phyloP scores from a whole-genome alignment of 768 basidiomycete genomes.

The Tulasnella sp. region DNA sequence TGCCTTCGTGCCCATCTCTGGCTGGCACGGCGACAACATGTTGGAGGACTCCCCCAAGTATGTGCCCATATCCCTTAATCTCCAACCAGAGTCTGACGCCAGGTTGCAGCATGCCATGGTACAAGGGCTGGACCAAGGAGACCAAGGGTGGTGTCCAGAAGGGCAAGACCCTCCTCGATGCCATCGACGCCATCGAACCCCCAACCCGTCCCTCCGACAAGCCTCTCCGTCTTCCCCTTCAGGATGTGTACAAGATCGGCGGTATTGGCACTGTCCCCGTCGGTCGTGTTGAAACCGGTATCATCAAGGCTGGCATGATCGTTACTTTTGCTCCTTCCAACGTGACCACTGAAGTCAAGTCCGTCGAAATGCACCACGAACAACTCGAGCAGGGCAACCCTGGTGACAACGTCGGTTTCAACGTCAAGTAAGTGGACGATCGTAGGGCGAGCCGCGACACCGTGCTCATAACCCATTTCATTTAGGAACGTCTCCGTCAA shows the following conservation, averaged over 20 bases:
- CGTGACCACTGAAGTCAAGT: conserved; percentile 99
- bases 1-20: conserved; percentile 98
- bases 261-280: conserved; percentile 99
- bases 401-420: conserved; percentile 99
- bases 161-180: conserved; percentile 99
- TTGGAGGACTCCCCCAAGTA: conserved; percentile 95
- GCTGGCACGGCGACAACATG: conserved; percentile 99
- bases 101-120: conserved; percentile 82
- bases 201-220: conserved; percentile 95
- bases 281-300: conserved; percentile 99
- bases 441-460: background rate
- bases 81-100: conserved; percentile 11
- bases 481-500: conserved; percentile 97
- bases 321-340: conserved; percentile 93
- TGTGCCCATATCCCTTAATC: conserved; percentile 22
- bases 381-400: conserved; percentile 89
- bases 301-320: conserved; percentile 99
- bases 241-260: conserved; percentile 99
- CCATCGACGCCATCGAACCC: conserved; percentile 99
- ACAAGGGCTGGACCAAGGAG: conserved; percentile 99
- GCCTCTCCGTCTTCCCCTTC: conserved; percentile 99
- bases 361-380: conserved; percentile 99
- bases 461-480: too few relatives aligned
- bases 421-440: conserved; percentile 65
- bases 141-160: conserved; percentile 83